Conservation (phyloP, 2,329 filamentous ascomycete species). For the Coniochaeta sp. region DNA sequence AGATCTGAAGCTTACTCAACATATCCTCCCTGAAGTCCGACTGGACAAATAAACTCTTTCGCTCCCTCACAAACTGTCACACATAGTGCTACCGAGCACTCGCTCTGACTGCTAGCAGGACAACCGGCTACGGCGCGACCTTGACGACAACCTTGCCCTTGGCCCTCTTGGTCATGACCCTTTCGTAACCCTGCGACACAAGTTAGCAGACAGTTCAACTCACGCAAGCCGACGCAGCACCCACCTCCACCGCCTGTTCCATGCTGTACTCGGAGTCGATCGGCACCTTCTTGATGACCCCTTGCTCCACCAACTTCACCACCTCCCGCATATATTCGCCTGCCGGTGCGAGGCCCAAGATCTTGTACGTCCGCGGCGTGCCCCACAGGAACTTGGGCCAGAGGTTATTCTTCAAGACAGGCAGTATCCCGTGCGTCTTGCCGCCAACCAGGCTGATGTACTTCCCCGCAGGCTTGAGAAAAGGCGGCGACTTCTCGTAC, state of each 20-base stretch:
- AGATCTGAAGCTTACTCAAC: neutral
- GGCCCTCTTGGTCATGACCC: neutral
- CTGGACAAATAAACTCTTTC: too few species aligned
- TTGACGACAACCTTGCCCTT: neutral
- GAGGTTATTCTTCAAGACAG: constrained; percentile 15
- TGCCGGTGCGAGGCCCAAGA: constrained; percentile 18
- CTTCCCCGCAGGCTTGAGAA: constrained; percentile 25
- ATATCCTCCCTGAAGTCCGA: neutral
- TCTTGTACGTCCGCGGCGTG: constrained; percentile 20
- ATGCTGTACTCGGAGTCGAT: constrained; percentile 1
- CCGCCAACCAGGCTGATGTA: constrained; percentile 23
- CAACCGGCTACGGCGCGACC: neutral
- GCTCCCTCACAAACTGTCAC: neutral
- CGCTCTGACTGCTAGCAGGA: neutral
- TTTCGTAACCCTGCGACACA: neutral
- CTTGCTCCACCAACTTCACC: constrained; percentile 17
- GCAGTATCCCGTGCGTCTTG: constrained; percentile 13
- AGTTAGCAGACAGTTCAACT: neutral
- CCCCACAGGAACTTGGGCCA: constrained; percentile 20
- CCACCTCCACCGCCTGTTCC: neutral
- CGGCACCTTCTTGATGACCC: constrained; percentile 5
- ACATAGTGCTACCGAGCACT: neutral
- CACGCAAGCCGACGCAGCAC: neutral
- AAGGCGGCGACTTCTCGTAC: constrained; percentile 29
- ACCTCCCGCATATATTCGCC: constrained; percentile 18